Base-by-base conservation (phyloP, 2,329 filamentous ascomycete species). In the Zymoseptoria crescenta region DNA sequence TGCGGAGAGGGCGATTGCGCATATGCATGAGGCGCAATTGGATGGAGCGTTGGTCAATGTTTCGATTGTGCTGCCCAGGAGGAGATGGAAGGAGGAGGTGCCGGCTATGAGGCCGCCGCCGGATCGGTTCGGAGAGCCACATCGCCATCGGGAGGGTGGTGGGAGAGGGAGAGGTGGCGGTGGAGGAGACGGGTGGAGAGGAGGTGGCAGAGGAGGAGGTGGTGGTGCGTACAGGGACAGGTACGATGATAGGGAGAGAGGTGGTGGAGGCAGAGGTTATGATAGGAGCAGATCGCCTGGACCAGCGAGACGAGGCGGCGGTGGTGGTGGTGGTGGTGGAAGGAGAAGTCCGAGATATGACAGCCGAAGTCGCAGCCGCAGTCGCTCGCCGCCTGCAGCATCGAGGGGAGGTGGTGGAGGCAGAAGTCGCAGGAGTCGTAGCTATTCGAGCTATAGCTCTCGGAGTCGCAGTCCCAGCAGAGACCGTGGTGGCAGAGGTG, bases 11-110 rank as follows among this genome's bases (percentile, higher is more conserved):
- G 94, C 94, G 28, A 95, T 66, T 28, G 57, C 92, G 19, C 89
- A 96, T 72, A 97, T 99, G 94, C 94, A 99, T 74, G 94, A 99
- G 76, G 91, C 89, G n/a, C 89, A 96, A 70, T 52, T 66, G 27
- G 92, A 96, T 73, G 91, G 91, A 55, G 84, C 87, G 21, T 80
- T 85, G 48, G 86, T 96, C 69, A 88, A 87, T 69, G 92, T 96
- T 54, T 94, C 89, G 51, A 94, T 96, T 65, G 90, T 96, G 27
- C 80, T 96, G 41, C 91, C 91, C 0, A 84, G 88, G 54, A 86
- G 88, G 68, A 90, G 91, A 67, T 89, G 96, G 69, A 92, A 89
- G 6, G 85, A 85, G 19, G 85, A 88, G 52, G 92, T 92, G 16
- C 90, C 90, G 1, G 83, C 83, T 4, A 84, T 87, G 55, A 83